Percentiles rank a stretch among this genome's conserved stretches.
phyloP scores from a whole-genome alignment of 1,284 basidiomycete species.

The Fistulina hepatica region DNA sequence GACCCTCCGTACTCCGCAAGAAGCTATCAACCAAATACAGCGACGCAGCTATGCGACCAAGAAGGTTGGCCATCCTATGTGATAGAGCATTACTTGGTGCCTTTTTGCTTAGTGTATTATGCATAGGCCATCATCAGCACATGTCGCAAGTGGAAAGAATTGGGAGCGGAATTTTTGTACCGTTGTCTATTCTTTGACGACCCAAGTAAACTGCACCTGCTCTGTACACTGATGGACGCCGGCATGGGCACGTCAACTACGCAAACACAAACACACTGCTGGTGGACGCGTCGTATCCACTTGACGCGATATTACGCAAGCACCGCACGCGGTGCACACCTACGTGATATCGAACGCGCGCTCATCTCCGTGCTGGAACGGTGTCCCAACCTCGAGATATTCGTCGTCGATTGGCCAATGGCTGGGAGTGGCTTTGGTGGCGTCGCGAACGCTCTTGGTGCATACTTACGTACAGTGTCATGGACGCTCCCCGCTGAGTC shows the following conservation, averaged over 20 bases:
- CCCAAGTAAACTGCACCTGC: constrained; percentile 36
- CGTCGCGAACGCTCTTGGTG: constrained; percentile 50
- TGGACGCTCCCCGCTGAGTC: constrained; percentile 44
- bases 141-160: constrained; percentile 39
- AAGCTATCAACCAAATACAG: constrained; percentile 43
- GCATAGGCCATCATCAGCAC: constrained; percentile 54
- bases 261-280: constrained; percentile 36
- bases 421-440: constrained; percentile 38
- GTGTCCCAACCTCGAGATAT: constrained; percentile 60
- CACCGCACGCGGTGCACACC: constrained; percentile 24
- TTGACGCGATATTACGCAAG: constrained; percentile 38
- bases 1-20: constrained; percentile 46
- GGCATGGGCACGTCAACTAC: constrained; percentile 28
- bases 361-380: constrained; percentile 42
- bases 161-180: constrained; percentile 54
- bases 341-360: constrained; percentile 34
- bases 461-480: constrained; percentile 44
- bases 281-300: constrained; percentile 57
- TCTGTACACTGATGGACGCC: constrained; percentile 37
- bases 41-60: constrained; percentile 49
- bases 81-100: too few species aligned
- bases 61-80: constrained; percentile 35
- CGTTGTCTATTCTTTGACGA: constrained; percentile 52
- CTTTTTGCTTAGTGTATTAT: constrained; percentile 1
- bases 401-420: constrained; percentile 54